Conservation (phyloP, 306 rosid genomes). For the Dalbergia oliveri region DNA sequence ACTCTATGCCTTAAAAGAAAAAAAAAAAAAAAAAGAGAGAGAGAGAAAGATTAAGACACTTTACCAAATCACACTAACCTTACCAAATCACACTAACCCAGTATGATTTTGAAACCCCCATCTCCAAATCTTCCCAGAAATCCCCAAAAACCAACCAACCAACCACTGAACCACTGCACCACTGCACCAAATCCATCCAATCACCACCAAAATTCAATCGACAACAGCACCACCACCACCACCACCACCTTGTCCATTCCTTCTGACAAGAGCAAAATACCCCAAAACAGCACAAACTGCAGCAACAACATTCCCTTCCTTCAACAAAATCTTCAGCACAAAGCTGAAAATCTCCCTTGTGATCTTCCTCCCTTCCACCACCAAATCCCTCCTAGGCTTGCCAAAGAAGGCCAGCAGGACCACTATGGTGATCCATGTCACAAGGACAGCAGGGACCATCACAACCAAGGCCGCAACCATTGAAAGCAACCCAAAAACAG, state of each 20-base stretch:
- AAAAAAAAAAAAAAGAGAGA: no score
- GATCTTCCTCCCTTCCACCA: conserved; percentile 88
- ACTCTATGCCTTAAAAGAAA: conserved; percentile 1
- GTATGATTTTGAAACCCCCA: conserved; percentile 45
- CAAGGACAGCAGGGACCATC: conserved; percentile 78
- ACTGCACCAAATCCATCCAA: conserved; percentile 29
- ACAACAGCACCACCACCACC: conserved; percentile 27
- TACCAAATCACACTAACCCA: conserved; percentile 46
- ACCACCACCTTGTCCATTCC: conserved; percentile 51
- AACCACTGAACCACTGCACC: conserved; percentile 20
- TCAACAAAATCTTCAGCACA: conserved; percentile 78
- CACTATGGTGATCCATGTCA: conserved; percentile 89
- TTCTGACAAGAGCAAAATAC: conserved; percentile 74
- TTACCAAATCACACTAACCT: conserved; percentile 49
- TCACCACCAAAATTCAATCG: not conserved
- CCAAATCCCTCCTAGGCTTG: conserved; percentile 73
- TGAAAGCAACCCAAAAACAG: conserved; percentile 74
- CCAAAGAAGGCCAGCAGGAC: conserved; percentile 91
- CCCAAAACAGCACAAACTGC: conserved; percentile 91
- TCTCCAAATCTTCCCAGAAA: conserved; percentile 28
- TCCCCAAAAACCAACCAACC: conserved; percentile 4
- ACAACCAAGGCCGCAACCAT: conserved; percentile 88
- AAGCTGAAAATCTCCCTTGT: conserved; percentile 70
- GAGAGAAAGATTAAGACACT: conserved; percentile 38
- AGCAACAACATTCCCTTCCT: conserved; percentile 91